Evolutionary conservation across 495 filamentous ascomycete species (phyloP).

Genomic region (Annulohypoxylon maeteangense): DNA sequence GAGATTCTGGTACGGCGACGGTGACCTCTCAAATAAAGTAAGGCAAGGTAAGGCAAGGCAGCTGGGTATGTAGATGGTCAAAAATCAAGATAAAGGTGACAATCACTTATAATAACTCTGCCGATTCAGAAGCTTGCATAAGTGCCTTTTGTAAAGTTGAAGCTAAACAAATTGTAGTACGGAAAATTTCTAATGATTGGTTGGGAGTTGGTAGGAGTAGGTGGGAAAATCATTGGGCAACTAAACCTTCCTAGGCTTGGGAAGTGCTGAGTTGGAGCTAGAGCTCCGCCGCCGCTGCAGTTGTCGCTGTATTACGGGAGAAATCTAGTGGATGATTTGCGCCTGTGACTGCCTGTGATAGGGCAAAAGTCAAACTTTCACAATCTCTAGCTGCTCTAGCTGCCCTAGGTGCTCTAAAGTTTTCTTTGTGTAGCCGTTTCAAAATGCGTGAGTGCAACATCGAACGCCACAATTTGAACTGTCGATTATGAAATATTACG

Average conservation of each 20-base stretch:
- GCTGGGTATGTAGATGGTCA: slow-evolving; percentile 7
- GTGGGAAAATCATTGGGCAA: slow-evolving; percentile 15
- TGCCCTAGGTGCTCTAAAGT: neutral
- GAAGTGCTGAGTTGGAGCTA: slow-evolving; percentile 12
- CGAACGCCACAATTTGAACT: slow-evolving; percentile 18
- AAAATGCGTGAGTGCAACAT: slow-evolving; percentile 19
- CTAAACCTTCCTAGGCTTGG: slow-evolving; percentile 8
- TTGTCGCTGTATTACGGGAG: neutral
- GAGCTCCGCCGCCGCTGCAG: slow-evolving; percentile 15
- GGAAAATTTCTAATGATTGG: slow-evolving; percentile 22
- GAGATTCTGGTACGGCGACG: slow-evolving; percentile 11
- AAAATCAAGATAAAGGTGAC: slow-evolving; percentile 30
- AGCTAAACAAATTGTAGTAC: slow-evolving; percentile 21
- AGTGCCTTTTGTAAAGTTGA: slow-evolving; percentile 21
- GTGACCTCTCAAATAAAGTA: slow-evolving; percentile 15
- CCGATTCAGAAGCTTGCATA: slow-evolving; percentile 43
- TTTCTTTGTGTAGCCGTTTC: slow-evolving; percentile 16
- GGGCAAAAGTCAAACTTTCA: slow-evolving; percentile 1
- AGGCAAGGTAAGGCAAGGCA: slow-evolving; percentile 8
- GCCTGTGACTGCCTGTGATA: slow-evolving; percentile 1
- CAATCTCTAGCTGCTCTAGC: neutral
- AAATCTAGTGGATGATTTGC: slow-evolving; percentile 8
- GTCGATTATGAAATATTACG: neutral
- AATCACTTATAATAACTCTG: slow-evolving; percentile 23
- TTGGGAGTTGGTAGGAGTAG: neutral